Evolutionary conservation across 352 stramenopile genomes (phyloP).

Genomic region (Pythium angustatum): DNA sequence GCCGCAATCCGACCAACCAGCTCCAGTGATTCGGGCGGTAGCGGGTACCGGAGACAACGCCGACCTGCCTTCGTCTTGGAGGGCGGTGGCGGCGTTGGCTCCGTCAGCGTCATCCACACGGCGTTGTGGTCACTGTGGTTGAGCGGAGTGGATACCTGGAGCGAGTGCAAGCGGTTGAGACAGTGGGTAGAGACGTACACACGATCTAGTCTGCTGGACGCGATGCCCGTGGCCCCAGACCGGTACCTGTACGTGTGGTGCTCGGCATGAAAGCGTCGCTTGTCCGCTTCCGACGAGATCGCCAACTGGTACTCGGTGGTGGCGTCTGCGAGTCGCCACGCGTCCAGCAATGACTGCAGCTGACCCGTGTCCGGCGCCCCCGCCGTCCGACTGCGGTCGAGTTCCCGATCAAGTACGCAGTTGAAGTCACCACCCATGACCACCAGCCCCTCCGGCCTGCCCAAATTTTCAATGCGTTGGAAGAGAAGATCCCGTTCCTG

Average conservation of each 20-base stretch:
- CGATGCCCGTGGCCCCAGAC: neutral
- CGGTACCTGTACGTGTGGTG: neutral
- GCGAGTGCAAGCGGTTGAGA: neutral
- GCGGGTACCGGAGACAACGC: neutral
- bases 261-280: neutral
- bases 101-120: neutral
- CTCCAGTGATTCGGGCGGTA: neutral
- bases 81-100: neutral
- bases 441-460: neutral
- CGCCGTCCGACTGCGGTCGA: slow-evolving; percentile 2
- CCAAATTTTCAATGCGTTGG: neutral
- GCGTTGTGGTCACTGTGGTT: neutral
- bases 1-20: neutral
- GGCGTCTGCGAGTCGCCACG: neutral
- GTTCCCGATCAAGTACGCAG: slow-evolving; percentile 1
- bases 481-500: neutral
- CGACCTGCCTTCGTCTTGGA: too few species aligned
- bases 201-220: neutral
- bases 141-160: neutral
- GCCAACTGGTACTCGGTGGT: neutral
- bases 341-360: neutral
- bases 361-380: neutral
- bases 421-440: slow-evolving; percentile 10
- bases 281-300: neutral
- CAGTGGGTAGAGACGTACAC: neutral